A percentile compares a stretch with the other conserved stretches of the same genome.
Evolutionary conservation across 108 stramenopile species (phyloP).

Genomic region (Fistulifera solaris): DNA sequence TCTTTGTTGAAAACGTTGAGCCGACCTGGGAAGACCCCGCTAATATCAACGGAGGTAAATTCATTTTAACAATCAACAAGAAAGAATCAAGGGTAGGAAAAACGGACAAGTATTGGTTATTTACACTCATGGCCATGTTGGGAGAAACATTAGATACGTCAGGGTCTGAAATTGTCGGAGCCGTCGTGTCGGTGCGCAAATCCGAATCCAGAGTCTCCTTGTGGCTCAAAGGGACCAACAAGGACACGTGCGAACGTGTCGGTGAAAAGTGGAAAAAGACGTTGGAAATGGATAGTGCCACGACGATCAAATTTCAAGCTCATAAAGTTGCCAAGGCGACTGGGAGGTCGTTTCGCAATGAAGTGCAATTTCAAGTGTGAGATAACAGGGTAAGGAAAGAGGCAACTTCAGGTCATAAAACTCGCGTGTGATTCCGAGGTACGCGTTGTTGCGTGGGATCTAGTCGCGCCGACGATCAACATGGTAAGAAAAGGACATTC

Average conservation of each 20-base stretch:
- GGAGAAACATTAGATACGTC: slow-evolving; percentile 81
- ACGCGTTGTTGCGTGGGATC: too few relatives aligned
- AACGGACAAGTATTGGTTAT: slow-evolving; percentile 75
- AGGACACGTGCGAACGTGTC: slow-evolving; percentile 45
- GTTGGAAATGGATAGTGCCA: slow-evolving; percentile 65
- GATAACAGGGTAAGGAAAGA: too few relatives aligned
- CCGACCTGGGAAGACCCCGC: slow-evolving; percentile 93
- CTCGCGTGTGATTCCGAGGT: too few relatives aligned
- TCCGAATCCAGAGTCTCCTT: slow-evolving; percentile 79
- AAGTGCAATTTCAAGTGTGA: slow-evolving; percentile 68
- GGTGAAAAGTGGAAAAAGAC: slow-evolving; percentile 80
- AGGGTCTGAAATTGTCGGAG: slow-evolving; percentile 80
- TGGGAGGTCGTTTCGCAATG: slow-evolving; percentile 72
- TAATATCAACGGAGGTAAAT: slow-evolving; percentile 80
- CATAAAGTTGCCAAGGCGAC: slow-evolving; percentile 74
- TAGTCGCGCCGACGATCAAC: too few relatives aligned
- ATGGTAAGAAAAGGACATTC: too few relatives aligned
- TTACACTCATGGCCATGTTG: slow-evolving; percentile 75
- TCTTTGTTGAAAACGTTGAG: slow-evolving; percentile 82
- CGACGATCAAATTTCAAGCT: slow-evolving; percentile 67
- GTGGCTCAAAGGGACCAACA: slow-evolving; percentile 74
- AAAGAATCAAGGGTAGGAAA: slow-evolving; percentile 24
- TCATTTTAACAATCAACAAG: slow-evolving; percentile 74
- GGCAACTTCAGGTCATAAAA: too few relatives aligned
- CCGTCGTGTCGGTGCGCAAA: slow-evolving; percentile 79